phyloP scores from a whole-genome alignment of 2,329 filamentous ascomycete species.

The Pseudocercospora crystallina region DNA sequence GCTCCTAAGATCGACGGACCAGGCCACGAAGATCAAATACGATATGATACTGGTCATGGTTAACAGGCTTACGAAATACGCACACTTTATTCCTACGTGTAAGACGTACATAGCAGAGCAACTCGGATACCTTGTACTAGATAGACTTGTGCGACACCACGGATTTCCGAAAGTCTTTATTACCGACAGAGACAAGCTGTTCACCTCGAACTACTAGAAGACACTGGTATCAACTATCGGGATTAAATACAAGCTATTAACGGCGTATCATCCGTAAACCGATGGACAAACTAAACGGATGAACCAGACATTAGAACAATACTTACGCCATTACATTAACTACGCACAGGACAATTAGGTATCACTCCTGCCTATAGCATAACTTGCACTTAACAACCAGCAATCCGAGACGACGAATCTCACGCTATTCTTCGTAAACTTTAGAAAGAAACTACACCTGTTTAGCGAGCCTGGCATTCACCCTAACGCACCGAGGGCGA shows the following conservation, averaged over 20 bases:
- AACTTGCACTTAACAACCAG: slow-evolving; percentile 28
- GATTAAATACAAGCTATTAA: slow-evolving; percentile 1
- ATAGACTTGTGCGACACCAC: slow-evolving; percentile 21
- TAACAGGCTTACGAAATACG: slow-evolving; percentile 22
- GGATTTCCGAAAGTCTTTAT: slow-evolving; percentile 21
- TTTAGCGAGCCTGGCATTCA: background rate
- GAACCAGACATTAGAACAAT: slow-evolving; percentile 29
- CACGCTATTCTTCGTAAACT: slow-evolving; percentile 26
- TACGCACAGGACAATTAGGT: slow-evolving; percentile 27
- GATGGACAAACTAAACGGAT: too few species aligned
- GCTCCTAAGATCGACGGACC: slow-evolving; percentile 15
- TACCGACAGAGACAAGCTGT: slow-evolving; percentile 25
- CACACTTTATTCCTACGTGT: slow-evolving; percentile 9
- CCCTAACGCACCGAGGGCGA: background rate
- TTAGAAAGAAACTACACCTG: slow-evolving; percentile 8
- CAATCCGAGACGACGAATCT: slow-evolving; percentile 15
- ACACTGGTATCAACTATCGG: background rate
- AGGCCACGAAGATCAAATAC: slow-evolving; percentile 7
- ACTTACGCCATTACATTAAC: slow-evolving; percentile 26
- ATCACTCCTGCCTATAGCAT: slow-evolving; percentile 24
- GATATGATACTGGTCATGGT: slow-evolving; percentile 26
- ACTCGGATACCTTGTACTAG: slow-evolving; percentile 21
- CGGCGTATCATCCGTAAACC: slow-evolving; percentile 1
- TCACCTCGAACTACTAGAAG: too few species aligned
- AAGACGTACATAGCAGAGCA: slow-evolving; percentile 14